These are phyloP conservation scores for Chrysochromulina parva DNA, from an alignment of 78 protist species.

Conservation along the genomic window DNA sequence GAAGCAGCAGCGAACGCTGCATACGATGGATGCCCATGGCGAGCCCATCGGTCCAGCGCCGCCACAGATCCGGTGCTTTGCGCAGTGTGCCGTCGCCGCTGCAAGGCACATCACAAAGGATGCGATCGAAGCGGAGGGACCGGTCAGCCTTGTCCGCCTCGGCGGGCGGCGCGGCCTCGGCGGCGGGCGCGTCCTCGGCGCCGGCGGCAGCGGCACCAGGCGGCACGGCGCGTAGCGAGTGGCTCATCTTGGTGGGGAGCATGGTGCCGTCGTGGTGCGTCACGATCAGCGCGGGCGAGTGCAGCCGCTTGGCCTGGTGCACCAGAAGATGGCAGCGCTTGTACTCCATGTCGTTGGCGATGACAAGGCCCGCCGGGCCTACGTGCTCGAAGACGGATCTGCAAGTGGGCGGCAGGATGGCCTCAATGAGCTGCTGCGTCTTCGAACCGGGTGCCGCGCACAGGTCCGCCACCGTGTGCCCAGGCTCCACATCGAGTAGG, in stretches of 20 bases:
- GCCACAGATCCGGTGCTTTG: constrained; percentile 79
- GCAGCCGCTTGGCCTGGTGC: constrained; percentile 58
- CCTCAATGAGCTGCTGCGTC: constrained; percentile 93
- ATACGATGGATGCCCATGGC: constrained; percentile 58
- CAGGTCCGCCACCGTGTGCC: constrained; percentile 88
- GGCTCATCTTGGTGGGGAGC: background rate
- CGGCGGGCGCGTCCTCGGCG: background rate
- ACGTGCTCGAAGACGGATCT: too few species aligned
- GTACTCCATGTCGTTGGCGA: constrained; percentile 94
- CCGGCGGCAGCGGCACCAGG: background rate
- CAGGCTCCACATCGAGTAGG: constrained; percentile 18
- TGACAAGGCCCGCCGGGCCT: constrained; percentile 55
- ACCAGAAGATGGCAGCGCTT: constrained; percentile 89
- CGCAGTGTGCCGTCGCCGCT: constrained; percentile 63
- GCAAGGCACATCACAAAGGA: constrained; percentile 80
- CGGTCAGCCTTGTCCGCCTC: background rate
- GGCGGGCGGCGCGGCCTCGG: background rate
- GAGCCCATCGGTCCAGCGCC: constrained; percentile 67
- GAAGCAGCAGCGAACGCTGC: background rate
- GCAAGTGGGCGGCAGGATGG: background rate
- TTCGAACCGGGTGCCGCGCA: constrained; percentile 99
- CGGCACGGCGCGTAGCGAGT: background rate
- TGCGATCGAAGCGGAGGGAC: constrained; percentile 37
- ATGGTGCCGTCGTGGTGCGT: constrained; percentile 53
- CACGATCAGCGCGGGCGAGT: constrained; percentile 60